Evolutionary conservation across 2,329 filamentous ascomycete genomes (phyloP).

Genomic region (Corinectria fuckeliana): DNA sequence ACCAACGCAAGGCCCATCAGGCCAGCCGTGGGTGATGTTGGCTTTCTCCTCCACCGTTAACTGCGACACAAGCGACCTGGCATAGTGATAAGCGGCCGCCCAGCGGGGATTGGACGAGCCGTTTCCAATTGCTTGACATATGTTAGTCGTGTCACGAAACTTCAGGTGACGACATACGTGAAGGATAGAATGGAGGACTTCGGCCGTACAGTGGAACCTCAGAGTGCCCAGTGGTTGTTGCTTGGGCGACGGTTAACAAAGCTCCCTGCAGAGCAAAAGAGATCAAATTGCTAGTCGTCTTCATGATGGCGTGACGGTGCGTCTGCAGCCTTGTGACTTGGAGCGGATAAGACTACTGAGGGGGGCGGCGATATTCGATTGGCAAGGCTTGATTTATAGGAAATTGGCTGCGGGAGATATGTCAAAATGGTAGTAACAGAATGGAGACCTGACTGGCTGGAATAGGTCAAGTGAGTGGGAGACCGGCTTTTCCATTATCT

Average conservation of each 20-base stretch:
- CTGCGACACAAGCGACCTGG: slow-evolving; percentile 57
- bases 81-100: neutral
- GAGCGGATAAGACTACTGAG: neutral
- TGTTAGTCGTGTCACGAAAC: neutral
- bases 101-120: neutral
- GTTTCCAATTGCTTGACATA: neutral
- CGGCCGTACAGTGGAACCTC: neutral
- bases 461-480: neutral
- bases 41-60: slow-evolving; percentile 73
- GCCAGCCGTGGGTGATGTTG: slow-evolving; percentile 57
- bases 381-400: neutral
- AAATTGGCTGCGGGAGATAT: neutral
- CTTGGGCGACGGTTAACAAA: neutral
- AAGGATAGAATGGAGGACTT: slow-evolving; percentile 3
- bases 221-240: neutral
- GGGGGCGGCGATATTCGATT: neutral
- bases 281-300: neutral
- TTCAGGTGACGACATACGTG: neutral
- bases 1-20: slow-evolving; percentile 55
- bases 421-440: neutral
- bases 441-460: neutral
- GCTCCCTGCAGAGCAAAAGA: neutral
- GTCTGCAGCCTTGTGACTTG: neutral
- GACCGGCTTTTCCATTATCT: neutral
- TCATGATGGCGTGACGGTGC: neutral